Percentiles rank a stretch among this genome's conserved stretches.
Conservation (phyloP, 371 early-diverging fungal genomes). For the Apophysomyces trapeziformis region DNA sequence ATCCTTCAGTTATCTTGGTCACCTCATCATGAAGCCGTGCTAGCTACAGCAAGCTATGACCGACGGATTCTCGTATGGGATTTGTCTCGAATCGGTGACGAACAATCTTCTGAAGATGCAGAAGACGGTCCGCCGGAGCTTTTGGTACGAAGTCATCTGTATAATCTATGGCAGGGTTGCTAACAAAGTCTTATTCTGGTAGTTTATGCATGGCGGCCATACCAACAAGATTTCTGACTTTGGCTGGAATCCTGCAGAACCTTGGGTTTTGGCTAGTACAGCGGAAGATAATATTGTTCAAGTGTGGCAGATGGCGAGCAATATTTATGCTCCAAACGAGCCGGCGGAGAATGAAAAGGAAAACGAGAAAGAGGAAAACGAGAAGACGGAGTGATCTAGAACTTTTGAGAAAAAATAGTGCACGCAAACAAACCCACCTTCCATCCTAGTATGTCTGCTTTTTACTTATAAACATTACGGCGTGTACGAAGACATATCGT, state of each 20-base stretch:
- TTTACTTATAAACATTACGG: no score
- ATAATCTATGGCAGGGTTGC: neutral
- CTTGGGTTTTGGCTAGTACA: conserved; percentile 95
- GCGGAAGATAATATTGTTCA: conserved; percentile 98
- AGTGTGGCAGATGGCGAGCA: conserved; percentile 96
- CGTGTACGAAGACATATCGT: no score
- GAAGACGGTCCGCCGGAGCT: conserved; percentile 99
- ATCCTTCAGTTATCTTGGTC: conserved; percentile 97
- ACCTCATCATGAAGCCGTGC: conserved; percentile 88
- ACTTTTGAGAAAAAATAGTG: neutral
- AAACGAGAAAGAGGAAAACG: neutral
- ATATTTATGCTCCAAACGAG: conserved; percentile 11
- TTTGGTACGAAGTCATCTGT: conserved; percentile 59
- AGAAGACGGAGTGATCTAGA: conserved; percentile 7
- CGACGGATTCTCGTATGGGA: conserved; percentile 98
- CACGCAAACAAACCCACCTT: neutral
- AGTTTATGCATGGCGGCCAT: conserved; percentile 99
- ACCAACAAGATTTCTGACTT: conserved; percentile 98
- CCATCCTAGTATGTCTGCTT: no score
- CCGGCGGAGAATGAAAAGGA: neutral
- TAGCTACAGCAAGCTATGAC: conserved; percentile 94
- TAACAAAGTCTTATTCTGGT: neutral
- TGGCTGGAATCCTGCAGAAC: conserved; percentile 96
- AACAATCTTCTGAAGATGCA: conserved; percentile 91
- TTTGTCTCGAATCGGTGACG: conserved; percentile 86